Evolutionary conservation across 495 filamentous ascomycete species (phyloP).

Genomic region (Pyronema omphalodes): DNA sequence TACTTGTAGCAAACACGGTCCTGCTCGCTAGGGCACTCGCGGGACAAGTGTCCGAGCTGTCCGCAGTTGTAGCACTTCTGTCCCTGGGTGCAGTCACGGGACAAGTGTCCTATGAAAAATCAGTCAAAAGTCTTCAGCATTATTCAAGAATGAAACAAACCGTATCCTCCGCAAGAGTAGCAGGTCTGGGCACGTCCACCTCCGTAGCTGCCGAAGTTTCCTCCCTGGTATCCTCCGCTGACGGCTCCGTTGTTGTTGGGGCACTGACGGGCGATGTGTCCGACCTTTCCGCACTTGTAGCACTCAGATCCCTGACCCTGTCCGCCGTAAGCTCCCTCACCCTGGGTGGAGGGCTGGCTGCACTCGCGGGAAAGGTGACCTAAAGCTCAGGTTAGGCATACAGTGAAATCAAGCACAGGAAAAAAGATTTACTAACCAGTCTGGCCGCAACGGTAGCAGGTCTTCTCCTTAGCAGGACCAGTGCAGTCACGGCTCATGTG

Average conservation of each 20-base stretch:
- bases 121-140: slow-evolving; percentile 4
- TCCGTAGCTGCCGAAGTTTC: slow-evolving; percentile 24
- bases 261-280: slow-evolving; percentile 96
- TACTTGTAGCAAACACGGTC: slow-evolving; percentile 93
- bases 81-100: slow-evolving; percentile 91
- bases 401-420: not conserved
- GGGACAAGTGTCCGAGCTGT: slow-evolving; percentile 80
- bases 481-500: slow-evolving; percentile 94
- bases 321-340: slow-evolving; percentile 26
- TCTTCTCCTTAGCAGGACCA: slow-evolving; percentile 76
- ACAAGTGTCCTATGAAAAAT: slow-evolving; percentile 51
- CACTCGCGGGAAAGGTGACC: slow-evolving; percentile 95
- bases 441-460: slow-evolving; percentile 85
- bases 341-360: slow-evolving; percentile 37
- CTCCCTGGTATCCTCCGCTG: slow-evolving; percentile 20
- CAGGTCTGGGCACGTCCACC: slow-evolving; percentile 54
- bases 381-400: slow-evolving; percentile 16
- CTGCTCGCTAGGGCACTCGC: slow-evolving; percentile 84
- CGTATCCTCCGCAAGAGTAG: slow-evolving; percentile 92
- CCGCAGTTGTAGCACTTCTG: slow-evolving; percentile 99
- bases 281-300: slow-evolving; percentile 97
- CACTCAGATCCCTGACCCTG: slow-evolving; percentile 50
- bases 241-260: slow-evolving; percentile 37
- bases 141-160: slow-evolving; percentile 6
- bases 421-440: slow-evolving; percentile 15